These are phyloP conservation scores for Echeveria elegans DNA, from an alignment of 164 flowering plant species.

Conservation along the genomic window DNA sequence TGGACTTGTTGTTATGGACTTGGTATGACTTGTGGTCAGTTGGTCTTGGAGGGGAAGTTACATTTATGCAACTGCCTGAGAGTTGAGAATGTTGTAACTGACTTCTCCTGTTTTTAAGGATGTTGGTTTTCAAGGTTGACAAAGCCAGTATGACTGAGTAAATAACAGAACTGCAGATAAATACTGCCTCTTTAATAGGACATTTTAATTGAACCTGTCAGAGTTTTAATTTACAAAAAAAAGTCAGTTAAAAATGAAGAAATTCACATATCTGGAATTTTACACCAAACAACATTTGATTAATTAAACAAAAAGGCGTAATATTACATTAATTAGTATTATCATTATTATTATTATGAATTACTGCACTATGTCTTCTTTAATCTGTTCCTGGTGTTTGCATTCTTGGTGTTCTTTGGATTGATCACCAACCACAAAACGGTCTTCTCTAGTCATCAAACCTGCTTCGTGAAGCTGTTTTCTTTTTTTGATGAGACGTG, in stretches of 20 bases:
- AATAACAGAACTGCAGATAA: background rate
- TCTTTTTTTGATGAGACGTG: conserved; percentile 55
- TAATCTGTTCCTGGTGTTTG: background rate
- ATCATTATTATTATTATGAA: background rate
- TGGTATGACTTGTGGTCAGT: background rate
- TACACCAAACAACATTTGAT: background rate
- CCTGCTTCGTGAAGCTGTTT: conserved; percentile 66
- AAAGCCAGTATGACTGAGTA: background rate
- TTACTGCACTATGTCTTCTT: background rate
- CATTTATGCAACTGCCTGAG: conserved; percentile 5
- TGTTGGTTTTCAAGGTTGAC: background rate
- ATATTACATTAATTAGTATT: too few species aligned
- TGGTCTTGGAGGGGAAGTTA: conserved; percentile 3
- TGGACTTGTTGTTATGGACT: background rate
- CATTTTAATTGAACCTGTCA: background rate
- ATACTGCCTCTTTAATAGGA: background rate
- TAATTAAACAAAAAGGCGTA: too few species aligned
- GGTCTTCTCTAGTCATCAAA: conserved; percentile 28
- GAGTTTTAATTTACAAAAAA: background rate
- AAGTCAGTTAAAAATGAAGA: background rate
- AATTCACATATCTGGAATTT: background rate
- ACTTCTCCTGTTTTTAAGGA: background rate
- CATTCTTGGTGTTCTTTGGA: conserved; percentile 6
- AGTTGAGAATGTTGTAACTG: conserved; percentile 1
- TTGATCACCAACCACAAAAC: conserved; percentile 54